A percentile compares a stretch with the other conserved stretches of the same genome.
phyloP scores from a whole-genome alignment of 83 land plant species.

The Picea abies region DNA sequence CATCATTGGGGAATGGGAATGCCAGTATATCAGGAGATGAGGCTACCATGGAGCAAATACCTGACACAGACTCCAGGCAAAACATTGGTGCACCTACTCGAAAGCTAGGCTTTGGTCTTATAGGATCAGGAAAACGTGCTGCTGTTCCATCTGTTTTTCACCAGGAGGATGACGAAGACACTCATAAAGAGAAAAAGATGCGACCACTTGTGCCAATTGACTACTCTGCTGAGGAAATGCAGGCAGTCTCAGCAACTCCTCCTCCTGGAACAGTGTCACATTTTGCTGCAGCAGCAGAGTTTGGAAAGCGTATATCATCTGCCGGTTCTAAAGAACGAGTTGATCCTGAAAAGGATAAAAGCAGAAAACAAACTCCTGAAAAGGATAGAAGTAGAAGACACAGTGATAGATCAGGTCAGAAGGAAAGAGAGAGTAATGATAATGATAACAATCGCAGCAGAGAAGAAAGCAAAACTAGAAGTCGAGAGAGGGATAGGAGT shows the following conservation, averaged over 20 bases:
- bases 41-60: constrained; percentile 17
- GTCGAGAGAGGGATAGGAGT: constrained; percentile 48
- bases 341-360: constrained; percentile 66
- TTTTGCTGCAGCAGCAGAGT: constrained; percentile 85
- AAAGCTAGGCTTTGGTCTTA: constrained; percentile 95
- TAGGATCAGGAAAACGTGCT: constrained; percentile 88
- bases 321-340: constrained; percentile 50
- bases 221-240: constrained; percentile 94
- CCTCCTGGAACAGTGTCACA: constrained; percentile 48
- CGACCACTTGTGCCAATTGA: constrained; percentile 96
- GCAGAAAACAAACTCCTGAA: constrained; percentile 44
- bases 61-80: constrained; percentile 44
- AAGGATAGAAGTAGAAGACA: constrained; percentile 58
- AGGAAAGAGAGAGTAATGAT: constrained; percentile 41
- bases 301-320: constrained; percentile 74
- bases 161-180: constrained; percentile 95
- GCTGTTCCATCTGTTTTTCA: constrained; percentile 91
- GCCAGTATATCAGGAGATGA: constrained; percentile 38
- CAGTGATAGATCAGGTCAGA: constrained; percentile 54
- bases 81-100: constrained; percentile 47
- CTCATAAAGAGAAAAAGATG: constrained; percentile 78
- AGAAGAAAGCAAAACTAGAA: constrained; percentile 44
- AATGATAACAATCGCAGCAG: constrained; percentile 42
- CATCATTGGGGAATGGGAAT: constrained; percentile 40
- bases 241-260: constrained; percentile 62